A percentile compares a stretch with the other conserved stretches of the same genome.
These are phyloP conservation scores for Leucocoprinus leucothites DNA, from an alignment of 768 basidiomycete genomes.

Conservation along the genomic window DNA sequence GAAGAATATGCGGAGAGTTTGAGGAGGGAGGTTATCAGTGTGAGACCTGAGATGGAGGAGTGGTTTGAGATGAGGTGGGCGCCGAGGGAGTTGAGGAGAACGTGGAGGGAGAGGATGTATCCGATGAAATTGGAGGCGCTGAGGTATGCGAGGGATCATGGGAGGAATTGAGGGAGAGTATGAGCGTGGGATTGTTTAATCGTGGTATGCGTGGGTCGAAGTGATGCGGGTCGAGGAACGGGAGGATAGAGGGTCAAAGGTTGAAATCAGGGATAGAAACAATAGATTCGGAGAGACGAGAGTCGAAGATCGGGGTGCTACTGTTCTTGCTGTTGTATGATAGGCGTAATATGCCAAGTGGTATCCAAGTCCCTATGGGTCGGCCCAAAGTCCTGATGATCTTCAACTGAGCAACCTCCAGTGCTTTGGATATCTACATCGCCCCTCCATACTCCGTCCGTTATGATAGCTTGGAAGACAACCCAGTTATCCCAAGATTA, in stretches of 20 bases:
- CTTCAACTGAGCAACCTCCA: no score
- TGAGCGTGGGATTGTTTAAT: no score
- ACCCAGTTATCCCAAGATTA: no score
- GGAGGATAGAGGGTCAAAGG: slow-evolving; percentile 33
- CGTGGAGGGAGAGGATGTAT: slow-evolving; percentile 33
- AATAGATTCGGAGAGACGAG: slow-evolving; percentile 17
- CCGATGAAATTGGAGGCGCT: slow-evolving; percentile 31
- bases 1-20: slow-evolving; percentile 32
- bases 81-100: slow-evolving; percentile 23
- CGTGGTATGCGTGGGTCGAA: slow-evolving; percentile 21
- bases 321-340: slow-evolving; percentile 43
- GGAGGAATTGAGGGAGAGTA: no score
- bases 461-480: no score
- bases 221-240: slow-evolving; percentile 34
- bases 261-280: slow-evolving; percentile 34
- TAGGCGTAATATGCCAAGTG: slow-evolving; percentile 39
- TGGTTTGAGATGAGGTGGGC: slow-evolving; percentile 32
- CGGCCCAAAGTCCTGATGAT: no score
- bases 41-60: slow-evolving; percentile 24
- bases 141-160: slow-evolving; percentile 20
- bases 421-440: no score
- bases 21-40: slow-evolving; percentile 29
- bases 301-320: slow-evolving; percentile 46
- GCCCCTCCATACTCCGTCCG: no score
- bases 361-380: slow-evolving; percentile 37